Evolutionary conservation across 768 basidiomycete genomes (phyloP), one percentile per base, ranked within the genome.

Genomic region (Tylopilus rubrobrunneus): DNA sequence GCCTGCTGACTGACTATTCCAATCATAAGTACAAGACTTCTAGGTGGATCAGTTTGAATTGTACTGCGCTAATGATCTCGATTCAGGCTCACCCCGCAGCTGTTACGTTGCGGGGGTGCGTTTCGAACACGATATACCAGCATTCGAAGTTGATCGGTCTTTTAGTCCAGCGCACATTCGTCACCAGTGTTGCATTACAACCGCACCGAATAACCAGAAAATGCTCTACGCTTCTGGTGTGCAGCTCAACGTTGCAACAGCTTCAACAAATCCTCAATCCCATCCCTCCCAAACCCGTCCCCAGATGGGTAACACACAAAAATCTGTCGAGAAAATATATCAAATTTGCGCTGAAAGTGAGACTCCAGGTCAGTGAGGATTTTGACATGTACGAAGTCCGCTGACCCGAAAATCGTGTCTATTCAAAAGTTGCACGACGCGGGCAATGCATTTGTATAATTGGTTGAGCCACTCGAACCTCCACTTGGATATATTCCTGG

Each of bases 251-350:
- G 28, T 51, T 53, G 66, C 50, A 78, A 48, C 19, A 73, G 50
- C 56, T 74, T 78, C 55, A 78, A 60, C 28, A 80, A 51, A 11
- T 71, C 69, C 41, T 77, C 74, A 42, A 77, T 72, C 7, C 75
- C 75, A 36, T 79, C 76, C 7, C 78, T 55, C 15, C 77, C 77
- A 51, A 80, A 78, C 2, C 73, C 76, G 10, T 81, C 72, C 3
- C 73, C 68, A 5, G 61, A 49, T 4, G 79, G 78, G 55, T 78
- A 79, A 62, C 78, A 80, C 9, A 80, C 74, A 56, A 79, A 81
- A 74, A 79, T 78, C 2, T 71, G 71, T 29, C 73, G 64, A 25
- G 71, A 65, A 17, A 67, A 63, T 10, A 76, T 67, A 44, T 78
- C 74, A 47, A 29, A 80, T 63, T 80, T 78, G 33, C 68, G 70